Evolutionary conservation across 1,284 basidiomycete species (phyloP).

Genomic region (Bjerkandera adusta): DNA sequence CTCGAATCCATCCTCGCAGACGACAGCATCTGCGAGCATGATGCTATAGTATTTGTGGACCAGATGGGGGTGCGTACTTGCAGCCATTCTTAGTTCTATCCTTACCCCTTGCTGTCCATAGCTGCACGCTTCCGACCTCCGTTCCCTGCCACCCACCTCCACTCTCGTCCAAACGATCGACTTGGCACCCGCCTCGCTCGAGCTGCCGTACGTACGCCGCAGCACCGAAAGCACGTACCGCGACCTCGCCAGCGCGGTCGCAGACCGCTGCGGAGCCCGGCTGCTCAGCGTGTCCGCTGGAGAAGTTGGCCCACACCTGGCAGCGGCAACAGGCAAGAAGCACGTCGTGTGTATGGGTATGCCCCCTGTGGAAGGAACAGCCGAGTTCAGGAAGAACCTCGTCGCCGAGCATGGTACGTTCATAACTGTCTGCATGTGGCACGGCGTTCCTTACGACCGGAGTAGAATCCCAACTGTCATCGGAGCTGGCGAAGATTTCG

Average conservation of each 20-base stretch:
- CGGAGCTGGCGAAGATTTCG: slow-evolving; percentile 47
- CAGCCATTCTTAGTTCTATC: no score
- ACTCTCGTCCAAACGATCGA: slow-evolving; percentile 44
- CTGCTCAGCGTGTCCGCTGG: slow-evolving; percentile 39
- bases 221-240: slow-evolving; percentile 26
- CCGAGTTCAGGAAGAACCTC: slow-evolving; percentile 40
- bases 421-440: neutral
- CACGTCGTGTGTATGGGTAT: slow-evolving; percentile 57
- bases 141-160: slow-evolving; percentile 50
- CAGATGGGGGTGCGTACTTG: slow-evolving; percentile 59
- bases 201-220: slow-evolving; percentile 57
- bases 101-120: no score
- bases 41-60: slow-evolving; percentile 63
- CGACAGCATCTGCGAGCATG: slow-evolving; percentile 55
- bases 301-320: slow-evolving; percentile 31
- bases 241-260: slow-evolving; percentile 41
- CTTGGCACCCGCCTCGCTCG: slow-evolving; percentile 49
- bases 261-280: slow-evolving; percentile 51
- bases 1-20: slow-evolving; percentile 44
- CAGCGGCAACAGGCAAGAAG: slow-evolving; percentile 35
- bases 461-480: slow-evolving; percentile 32
- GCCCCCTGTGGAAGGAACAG: slow-evolving; percentile 45
- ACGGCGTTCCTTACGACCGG: slow-evolving; percentile 1
- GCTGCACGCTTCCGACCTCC: slow-evolving; percentile 72
- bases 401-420: slow-evolving; percentile 53